Percentiles rank a stretch among this genome's conserved stretches.
Conservation (phyloP, 2,329 filamentous ascomycete genomes). For the Blumeriella jaapii region DNA sequence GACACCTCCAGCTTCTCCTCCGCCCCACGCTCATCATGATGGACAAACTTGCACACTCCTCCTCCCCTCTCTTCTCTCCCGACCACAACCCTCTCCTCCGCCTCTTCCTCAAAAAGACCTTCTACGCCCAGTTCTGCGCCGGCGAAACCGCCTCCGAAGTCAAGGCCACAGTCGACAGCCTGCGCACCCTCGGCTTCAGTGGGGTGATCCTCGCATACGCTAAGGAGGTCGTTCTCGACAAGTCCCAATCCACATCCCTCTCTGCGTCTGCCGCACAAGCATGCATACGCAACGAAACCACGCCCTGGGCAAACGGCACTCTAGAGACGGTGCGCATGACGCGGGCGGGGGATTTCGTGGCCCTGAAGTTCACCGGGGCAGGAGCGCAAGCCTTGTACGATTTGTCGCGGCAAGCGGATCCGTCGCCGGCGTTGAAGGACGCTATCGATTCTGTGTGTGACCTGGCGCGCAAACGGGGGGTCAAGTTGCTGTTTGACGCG, state of each 20-base stretch:
- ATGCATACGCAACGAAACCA: slow-evolving; percentile 47
- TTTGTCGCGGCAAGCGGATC: slow-evolving; percentile 49
- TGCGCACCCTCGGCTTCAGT: slow-evolving; percentile 66
- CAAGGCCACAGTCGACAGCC: slow-evolving; percentile 45
- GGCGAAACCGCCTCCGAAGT: slow-evolving; percentile 65
- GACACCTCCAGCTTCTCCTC: slow-evolving; percentile 43
- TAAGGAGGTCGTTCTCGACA: slow-evolving; percentile 62
- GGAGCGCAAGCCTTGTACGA: slow-evolving; percentile 60
- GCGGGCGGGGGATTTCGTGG: slow-evolving; percentile 40
- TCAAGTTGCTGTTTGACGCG: slow-evolving; percentile 72
- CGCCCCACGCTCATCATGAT: slow-evolving; percentile 58
- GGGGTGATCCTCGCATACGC: slow-evolving; percentile 82
- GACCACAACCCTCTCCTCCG: slow-evolving; percentile 64
- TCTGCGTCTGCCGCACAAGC: slow-evolving; percentile 35
- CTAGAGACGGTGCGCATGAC: slow-evolving; percentile 55
- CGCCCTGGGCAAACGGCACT: slow-evolving; percentile 62
- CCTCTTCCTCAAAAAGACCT: slow-evolving; percentile 64
- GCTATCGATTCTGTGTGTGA: slow-evolving; percentile 68
- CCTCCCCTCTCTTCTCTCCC: slow-evolving; percentile 54
- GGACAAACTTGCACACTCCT: slow-evolving; percentile 56
- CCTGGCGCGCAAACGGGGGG: slow-evolving; percentile 54
- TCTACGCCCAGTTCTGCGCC: slow-evolving; percentile 86
- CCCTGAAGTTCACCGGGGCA: slow-evolving; percentile 66
- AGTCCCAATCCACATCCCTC: slow-evolving; percentile 37
- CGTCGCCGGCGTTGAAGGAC: slow-evolving; percentile 50